phyloP scores from a whole-genome alignment of 2,329 filamentous ascomycete species.

The Xylariaceae sp. region DNA sequence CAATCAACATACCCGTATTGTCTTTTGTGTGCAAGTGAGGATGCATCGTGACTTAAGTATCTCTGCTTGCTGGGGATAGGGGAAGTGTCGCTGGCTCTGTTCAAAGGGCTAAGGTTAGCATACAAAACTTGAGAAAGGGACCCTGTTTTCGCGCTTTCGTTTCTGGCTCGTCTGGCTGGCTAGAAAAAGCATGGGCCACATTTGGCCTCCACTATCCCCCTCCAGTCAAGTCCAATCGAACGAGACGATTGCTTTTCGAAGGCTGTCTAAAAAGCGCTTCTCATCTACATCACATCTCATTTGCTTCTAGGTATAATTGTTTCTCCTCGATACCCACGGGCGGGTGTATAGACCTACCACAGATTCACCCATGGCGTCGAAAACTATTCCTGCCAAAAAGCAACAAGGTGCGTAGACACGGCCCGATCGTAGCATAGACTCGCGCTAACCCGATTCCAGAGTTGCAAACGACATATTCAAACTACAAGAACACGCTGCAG shows the following conservation, averaged over 20 bases:
- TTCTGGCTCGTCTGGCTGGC: constrained; percentile 13
- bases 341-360: too few species aligned
- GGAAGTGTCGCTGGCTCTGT: constrained; percentile 11
- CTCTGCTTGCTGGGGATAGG: constrained; percentile 3
- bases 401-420: constrained; percentile 66
- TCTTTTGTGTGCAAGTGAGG: constrained; percentile 94
- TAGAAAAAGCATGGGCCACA: constrained; percentile 36
- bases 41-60: constrained; percentile 72
- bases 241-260: neutral
- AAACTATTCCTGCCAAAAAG: constrained; percentile 67
- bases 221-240: constrained; percentile 28
- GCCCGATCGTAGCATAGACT: neutral
- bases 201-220: constrained; percentile 31
- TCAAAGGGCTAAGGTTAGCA: constrained; percentile 13
- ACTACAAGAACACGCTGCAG: constrained; percentile 80
- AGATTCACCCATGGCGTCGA: constrained; percentile 51
- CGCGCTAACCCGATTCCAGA: constrained; percentile 56
- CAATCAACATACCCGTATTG: constrained; percentile 70
- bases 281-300: constrained; percentile 1
- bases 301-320: neutral
- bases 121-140: constrained; percentile 7
- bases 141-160: neutral
- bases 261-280: constrained; percentile 6
- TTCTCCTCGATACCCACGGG: too few species aligned
- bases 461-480: constrained; percentile 79